A percentile compares a stretch with the other conserved stretches of the same genome.
These are phyloP conservation scores for Coemansia sp. DNA, from an alignment of 192 early-diverging fungal species.

Conservation along the genomic window DNA sequence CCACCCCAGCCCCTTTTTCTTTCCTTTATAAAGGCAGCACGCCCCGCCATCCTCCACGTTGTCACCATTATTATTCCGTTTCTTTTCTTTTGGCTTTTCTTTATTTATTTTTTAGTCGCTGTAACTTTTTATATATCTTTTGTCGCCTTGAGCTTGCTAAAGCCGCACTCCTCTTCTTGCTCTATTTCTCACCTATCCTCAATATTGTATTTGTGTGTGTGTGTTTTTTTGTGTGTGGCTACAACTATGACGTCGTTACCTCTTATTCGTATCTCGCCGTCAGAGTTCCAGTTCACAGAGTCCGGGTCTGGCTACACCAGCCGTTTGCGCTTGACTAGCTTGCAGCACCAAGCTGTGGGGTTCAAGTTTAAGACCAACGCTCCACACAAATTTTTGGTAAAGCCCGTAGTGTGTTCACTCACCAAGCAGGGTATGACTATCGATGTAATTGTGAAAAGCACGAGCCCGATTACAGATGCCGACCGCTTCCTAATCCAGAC, in stretches of 20 bases:
- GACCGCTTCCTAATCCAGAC: slow-evolving; percentile 63
- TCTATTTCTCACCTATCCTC: not conserved
- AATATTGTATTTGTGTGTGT: not conserved
- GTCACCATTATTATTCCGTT: not conserved
- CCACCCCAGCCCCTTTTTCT: not conserved
- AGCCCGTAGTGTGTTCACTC: slow-evolving; percentile 56
- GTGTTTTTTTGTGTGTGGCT: not conserved
- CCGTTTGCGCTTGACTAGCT: slow-evolving; percentile 48
- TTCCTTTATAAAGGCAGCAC: slow-evolving; percentile 2
- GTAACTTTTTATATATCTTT: not conserved
- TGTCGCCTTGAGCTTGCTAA: not conserved
- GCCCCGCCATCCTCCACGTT: slow-evolving; percentile 1
- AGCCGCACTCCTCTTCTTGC: not conserved
- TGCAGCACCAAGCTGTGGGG: slow-evolving; percentile 50
- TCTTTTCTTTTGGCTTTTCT: not conserved
- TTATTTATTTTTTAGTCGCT: not conserved
- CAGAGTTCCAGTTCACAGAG: slow-evolving; percentile 55
- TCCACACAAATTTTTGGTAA: slow-evolving; percentile 59
- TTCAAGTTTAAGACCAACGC: slow-evolving; percentile 66
- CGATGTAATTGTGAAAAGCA: slow-evolving; percentile 57
- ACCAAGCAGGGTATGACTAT: slow-evolving; percentile 40
- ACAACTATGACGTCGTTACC: slow-evolving; percentile 28
- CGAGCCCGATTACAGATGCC: slow-evolving; percentile 39
- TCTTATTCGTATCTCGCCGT: slow-evolving; percentile 54
- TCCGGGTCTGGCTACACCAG: slow-evolving; percentile 48